These are phyloP conservation scores for Xylariaceae sp. DNA, from an alignment of 2,329 filamentous ascomycete species.

Conservation along the genomic window DNA sequence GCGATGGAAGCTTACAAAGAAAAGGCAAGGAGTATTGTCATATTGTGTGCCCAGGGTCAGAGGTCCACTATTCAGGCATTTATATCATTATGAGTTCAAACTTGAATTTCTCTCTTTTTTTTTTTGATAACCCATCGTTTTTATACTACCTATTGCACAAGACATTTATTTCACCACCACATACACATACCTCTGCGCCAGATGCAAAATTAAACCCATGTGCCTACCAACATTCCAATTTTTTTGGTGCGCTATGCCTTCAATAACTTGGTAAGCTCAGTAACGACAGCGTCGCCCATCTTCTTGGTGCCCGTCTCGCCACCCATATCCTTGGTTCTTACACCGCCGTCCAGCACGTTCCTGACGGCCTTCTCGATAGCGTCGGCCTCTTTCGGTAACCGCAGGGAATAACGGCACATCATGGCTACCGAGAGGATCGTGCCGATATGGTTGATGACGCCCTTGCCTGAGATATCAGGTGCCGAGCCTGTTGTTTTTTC, in stretches of 20 bases:
- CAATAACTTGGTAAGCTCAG: constrained; percentile 74
- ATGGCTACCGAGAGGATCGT: constrained; percentile 92
- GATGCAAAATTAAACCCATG: neutral
- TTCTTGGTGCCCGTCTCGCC: constrained; percentile 76
- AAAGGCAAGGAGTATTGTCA: no score
- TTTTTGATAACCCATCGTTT: no score
- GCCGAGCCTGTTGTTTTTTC: constrained; percentile 67
- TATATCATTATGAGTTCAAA: no score
- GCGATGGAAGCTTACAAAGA: neutral
- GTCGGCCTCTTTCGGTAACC: constrained; percentile 76
- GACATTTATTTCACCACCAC: neutral
- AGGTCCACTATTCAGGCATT: no score
- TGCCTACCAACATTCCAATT: no score
- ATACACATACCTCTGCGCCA: neutral
- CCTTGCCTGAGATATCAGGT: constrained; percentile 90
- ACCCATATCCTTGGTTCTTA: constrained; percentile 85
- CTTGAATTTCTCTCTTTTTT: no score
- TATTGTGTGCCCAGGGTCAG: no score
- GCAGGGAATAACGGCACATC: constrained; percentile 94
- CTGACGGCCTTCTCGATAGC: constrained; percentile 83
- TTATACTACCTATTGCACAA: no score
- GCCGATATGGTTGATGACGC: constrained; percentile 90
- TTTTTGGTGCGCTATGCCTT: constrained; percentile 44
- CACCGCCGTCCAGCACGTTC: constrained; percentile 77
- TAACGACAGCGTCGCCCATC: constrained; percentile 80